These are phyloP conservation scores for sweet orange (Citrus sinensis) DNA, from an alignment of 345 rosid species.

Conservation along the genomic window DVS_A1.0 CM039164.1:2140001-2140500, in stretches of 20 bases:
- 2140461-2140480: conserved; percentile 34
- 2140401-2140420: conserved; percentile 63
- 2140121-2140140: conserved; percentile 15
- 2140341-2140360: conserved; percentile 57
- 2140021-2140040: conserved; percentile 5
- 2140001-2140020: conserved; percentile 17
- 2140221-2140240: conserved; percentile 31
- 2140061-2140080: conserved; percentile 25
- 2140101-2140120: conserved; percentile 20
- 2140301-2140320: conserved; percentile 76
- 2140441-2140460: conserved; percentile 31
- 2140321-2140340: conserved; percentile 60
- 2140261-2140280: conserved; percentile 22
- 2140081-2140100: conserved; percentile 28
- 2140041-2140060: conserved; percentile 21
- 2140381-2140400: conserved; percentile 74
- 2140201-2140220: conserved; percentile 29
- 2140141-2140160: conserved; percentile 18
- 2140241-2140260: conserved; percentile 59
- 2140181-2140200: conserved; percentile 28
- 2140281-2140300: conserved; percentile 13
- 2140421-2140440: conserved; percentile 50
- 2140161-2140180: conserved; percentile 23
- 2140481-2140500: conserved; percentile 55
- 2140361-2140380: conserved; percentile 69